phyloP scores from a whole-genome alignment of 495 filamentous ascomycete species.

The Xylaria castorea region DNA sequence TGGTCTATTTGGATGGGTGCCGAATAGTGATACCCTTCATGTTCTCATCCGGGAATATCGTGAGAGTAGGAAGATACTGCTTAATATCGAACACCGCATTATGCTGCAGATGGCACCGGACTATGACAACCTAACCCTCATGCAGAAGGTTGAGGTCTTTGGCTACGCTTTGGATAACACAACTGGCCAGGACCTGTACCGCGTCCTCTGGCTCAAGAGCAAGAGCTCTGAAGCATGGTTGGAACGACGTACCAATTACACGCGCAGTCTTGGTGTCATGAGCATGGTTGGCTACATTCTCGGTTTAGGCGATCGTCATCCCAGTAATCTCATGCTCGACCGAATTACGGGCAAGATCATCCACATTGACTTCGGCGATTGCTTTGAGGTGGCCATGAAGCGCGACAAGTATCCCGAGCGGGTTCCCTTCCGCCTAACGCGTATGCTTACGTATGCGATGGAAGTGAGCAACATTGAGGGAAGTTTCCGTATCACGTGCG shows the following conservation, averaged over 20 bases:
- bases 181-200: conserved; percentile 96
- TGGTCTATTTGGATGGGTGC: conserved; percentile 95
- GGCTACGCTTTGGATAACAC: conserved; percentile 99
- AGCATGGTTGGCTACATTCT: conserved; percentile 99
- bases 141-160: conserved; percentile 99
- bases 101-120: conserved; percentile 99
- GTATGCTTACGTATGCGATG: conserved; percentile 99
- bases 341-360: conserved; percentile 93
- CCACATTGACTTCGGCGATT: conserved; percentile 99
- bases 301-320: conserved; percentile 93
- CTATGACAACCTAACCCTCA: conserved; percentile 96
- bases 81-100: conserved; percentile 99
- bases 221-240: conserved; percentile 98
- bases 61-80: conserved; percentile 92
- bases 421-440: conserved; percentile 94
- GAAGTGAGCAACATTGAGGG: conserved; percentile 99
- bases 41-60: conserved; percentile 96
- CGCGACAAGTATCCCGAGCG: conserved; percentile 98
- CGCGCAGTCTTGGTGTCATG: conserved; percentile 96
- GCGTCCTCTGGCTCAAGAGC: conserved; percentile 97
- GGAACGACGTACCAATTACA: conserved; percentile 96
- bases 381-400: conserved; percentile 99
- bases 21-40: conserved; percentile 95
- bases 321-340: conserved; percentile 96
- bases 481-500: conserved; percentile 95